Evolutionary conservation across 2,329 filamentous ascomycete genomes (phyloP).

Genomic region (Hypoxylon sp.): DNA sequence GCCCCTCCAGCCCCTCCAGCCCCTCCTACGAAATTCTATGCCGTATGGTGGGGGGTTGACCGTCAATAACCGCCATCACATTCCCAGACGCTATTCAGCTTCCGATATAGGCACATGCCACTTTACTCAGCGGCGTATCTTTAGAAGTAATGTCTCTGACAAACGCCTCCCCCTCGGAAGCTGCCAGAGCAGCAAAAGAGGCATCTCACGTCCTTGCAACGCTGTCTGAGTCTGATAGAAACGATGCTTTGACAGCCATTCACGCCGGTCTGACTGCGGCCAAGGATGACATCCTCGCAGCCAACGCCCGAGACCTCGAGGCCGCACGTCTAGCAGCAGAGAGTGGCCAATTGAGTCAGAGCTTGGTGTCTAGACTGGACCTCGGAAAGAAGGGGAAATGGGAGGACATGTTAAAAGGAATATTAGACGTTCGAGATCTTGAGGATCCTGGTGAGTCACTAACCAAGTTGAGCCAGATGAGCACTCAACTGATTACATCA

Average conservation of each 20-base stretch:
- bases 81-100: constrained; percentile 7
- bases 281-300: constrained; percentile 83
- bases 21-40: not conserved
- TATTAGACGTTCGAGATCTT: constrained; percentile 86
- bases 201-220: constrained; percentile 88
- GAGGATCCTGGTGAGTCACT: constrained; percentile 82
- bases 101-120: constrained; percentile 27
- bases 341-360: constrained; percentile 82
- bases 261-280: constrained; percentile 80
- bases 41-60: not conserved
- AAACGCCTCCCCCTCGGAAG: constrained; percentile 82
- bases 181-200: constrained; percentile 82
- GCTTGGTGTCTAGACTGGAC: constrained; percentile 89
- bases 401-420: constrained; percentile 97
- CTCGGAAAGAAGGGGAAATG: constrained; percentile 90
- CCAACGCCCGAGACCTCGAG: constrained; percentile 87
- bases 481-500: constrained; percentile 26
- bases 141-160: constrained; percentile 83
- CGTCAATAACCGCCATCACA: constrained; percentile 22
- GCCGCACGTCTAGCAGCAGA: constrained; percentile 80
- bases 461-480: not conserved
- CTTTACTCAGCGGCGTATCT: constrained; percentile 10
- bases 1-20: not conserved
- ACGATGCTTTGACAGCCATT: constrained; percentile 87
- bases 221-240: constrained; percentile 81